A percentile compares a stretch with the other conserved stretches of the same genome.
phyloP scores from a whole-genome alignment of 1,139 yeast species.

The Diutina catenulata region DNA sequence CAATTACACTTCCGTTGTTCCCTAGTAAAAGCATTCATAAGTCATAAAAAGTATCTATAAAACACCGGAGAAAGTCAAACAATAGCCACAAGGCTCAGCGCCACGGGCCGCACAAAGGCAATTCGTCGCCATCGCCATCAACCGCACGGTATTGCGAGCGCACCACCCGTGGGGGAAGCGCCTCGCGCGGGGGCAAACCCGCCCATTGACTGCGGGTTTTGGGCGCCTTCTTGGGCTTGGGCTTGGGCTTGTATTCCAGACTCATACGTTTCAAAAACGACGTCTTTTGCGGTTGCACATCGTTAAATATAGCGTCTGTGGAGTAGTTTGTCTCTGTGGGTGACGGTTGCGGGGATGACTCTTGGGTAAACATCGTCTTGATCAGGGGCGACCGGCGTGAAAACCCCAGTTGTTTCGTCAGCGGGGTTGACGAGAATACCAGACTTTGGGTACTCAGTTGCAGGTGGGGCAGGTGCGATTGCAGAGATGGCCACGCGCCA shows the following conservation, averaged over 20 bases:
- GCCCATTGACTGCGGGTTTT: slow-evolving; percentile 3
- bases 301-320: background rate
- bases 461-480: no score
- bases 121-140: slow-evolving; percentile 1
- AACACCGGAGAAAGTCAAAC: no score
- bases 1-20: no score
- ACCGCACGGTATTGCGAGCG: background rate
- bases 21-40: no score
- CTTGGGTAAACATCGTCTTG: background rate
- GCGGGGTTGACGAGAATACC: no score
- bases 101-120: slow-evolving; percentile 5
- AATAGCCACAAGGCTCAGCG: no score
- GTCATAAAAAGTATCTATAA: no score
- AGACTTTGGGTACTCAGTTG: no score
- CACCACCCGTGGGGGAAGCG: background rate
- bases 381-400: background rate
- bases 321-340: background rate
- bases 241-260: background rate
- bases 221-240: slow-evolving; percentile 1
- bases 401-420: no score
- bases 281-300: background rate
- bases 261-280: background rate
- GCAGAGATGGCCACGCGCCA: no score
- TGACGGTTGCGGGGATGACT: background rate
- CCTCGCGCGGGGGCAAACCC: background rate